Evolutionary conservation across 2,329 filamentous ascomycete genomes (phyloP), one percentile per base, ranked within the genome.

Genomic region (Penicillium brasilianum): DNA sequence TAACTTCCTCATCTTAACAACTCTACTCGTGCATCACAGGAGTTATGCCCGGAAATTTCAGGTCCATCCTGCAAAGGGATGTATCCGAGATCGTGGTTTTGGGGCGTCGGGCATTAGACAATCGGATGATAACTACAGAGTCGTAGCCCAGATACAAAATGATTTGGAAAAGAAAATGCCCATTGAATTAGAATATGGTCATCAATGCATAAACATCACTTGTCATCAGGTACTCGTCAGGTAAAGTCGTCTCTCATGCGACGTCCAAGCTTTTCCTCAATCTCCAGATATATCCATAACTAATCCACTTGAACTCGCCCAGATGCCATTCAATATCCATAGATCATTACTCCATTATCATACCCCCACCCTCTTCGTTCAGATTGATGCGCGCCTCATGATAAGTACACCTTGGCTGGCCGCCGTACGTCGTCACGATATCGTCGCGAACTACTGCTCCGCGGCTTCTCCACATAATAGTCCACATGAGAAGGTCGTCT

Each of bases 341-440:
- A 28, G 3, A 32, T 10, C n/a, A 20, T 32, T 36, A 51, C 28
- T 36, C 30, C 28, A 51, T 51, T 18, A 39, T 16, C 34, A 41
- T 16, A 41, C 18, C 18, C 22, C 28, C 36, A 41, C 36, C 51
- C 34, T 25, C 37, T 8, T 16, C 28, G 11, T 14, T 11, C 22
- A 25, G 4, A 11, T 11, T 11, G 4, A 14, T 36, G 20, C 3
- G 20, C 36, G 7, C 53, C 53, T 43, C 39, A 46, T 46, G 36
- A 55, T 18, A 75, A 44, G 71, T 78, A 78, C 20, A 77, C 72
- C 67, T 70, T 78, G 5, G 73, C 65, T n/a, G 76, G 76, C 39
- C 73, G 67, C 49, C 73, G 68, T 52, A 77, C 68, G 46, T 74
- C 70, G 43, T 70, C 66, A 22, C 67, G 67, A 62, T 73, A 67